Conservation (phyloP, 2,329 filamentous ascomycete species). For the Fusarium sp. region DNA sequence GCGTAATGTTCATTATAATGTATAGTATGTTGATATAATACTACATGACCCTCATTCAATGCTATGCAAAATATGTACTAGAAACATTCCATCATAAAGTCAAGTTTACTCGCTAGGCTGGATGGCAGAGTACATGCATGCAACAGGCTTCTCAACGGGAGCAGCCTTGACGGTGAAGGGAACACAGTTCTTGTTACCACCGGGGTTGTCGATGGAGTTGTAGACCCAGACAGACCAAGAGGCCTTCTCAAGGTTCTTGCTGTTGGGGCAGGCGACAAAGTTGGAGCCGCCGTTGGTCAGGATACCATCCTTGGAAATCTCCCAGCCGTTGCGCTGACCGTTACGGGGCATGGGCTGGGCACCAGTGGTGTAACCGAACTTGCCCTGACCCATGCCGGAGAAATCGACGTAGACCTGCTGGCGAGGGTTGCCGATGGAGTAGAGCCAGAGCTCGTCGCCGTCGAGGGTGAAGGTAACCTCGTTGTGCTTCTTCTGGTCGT, state of each 20-base stretch:
- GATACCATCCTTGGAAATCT: constrained; percentile 55
- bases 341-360: constrained; percentile 53
- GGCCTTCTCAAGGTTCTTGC: constrained; percentile 21
- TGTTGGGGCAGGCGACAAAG: constrained; percentile 65
- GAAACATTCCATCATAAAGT: background rate
- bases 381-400: constrained; percentile 69
- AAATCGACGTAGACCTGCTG: constrained; percentile 67
- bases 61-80: background rate
- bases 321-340: constrained; percentile 60
- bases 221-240: constrained; percentile 57
- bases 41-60: background rate
- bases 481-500: constrained; percentile 48
- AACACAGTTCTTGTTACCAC: constrained; percentile 52
- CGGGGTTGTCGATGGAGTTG: constrained; percentile 50
- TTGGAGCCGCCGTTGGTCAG: constrained; percentile 58
- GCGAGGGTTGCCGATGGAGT: constrained; percentile 46
- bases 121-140: constrained; percentile 52
- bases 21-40: background rate
- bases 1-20: background rate
- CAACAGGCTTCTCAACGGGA: constrained; percentile 45
- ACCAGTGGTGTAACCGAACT: constrained; percentile 63
- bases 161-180: constrained; percentile 49
- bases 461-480: constrained; percentile 62
- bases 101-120: background rate
- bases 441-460: constrained; percentile 61